A percentile compares a stretch with the other conserved stretches of the same genome.
Conservation (phyloP, 306 rosid species). For the Alnus rubra region DNA sequence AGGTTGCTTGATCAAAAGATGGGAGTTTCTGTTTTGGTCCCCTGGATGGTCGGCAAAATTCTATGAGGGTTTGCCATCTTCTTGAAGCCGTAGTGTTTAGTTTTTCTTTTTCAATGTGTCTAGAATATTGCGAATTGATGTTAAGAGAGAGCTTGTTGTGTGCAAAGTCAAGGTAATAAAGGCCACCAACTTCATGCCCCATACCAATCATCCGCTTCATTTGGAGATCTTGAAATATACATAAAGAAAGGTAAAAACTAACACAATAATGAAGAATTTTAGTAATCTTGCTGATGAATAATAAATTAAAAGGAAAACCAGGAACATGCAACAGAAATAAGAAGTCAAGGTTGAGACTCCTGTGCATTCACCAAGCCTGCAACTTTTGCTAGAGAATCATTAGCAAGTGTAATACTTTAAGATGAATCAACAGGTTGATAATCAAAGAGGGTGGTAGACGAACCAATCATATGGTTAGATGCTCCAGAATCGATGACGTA, state of each 20-base stretch:
- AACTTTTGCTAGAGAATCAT: no score
- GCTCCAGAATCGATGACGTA: no score
- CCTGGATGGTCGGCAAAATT: not conserved
- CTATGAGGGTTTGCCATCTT: not conserved
- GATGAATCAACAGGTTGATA: no score
- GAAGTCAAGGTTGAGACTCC: not conserved
- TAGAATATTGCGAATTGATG: not conserved
- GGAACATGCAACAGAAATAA: no score
- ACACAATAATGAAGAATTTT: no score
- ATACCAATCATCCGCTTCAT: not conserved
- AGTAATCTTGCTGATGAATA: no score
- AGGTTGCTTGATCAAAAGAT: conserved; percentile 13
- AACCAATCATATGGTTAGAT: no score
- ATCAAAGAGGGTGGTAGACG: no score
- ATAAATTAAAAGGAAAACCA: no score
- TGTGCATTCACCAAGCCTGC: no score
- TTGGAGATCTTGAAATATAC: not conserved
- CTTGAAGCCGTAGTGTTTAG: not conserved
- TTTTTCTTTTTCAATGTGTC: not conserved
- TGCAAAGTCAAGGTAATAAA: not conserved
- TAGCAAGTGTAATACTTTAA: no score
- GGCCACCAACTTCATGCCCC: not conserved
- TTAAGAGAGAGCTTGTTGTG: not conserved
- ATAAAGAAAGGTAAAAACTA: not conserved
- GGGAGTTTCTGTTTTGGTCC: conserved; percentile 5